Evolutionary conservation across 139 green algal genomes (phyloP).

Genomic region (Picochlorum sp.): DNA sequence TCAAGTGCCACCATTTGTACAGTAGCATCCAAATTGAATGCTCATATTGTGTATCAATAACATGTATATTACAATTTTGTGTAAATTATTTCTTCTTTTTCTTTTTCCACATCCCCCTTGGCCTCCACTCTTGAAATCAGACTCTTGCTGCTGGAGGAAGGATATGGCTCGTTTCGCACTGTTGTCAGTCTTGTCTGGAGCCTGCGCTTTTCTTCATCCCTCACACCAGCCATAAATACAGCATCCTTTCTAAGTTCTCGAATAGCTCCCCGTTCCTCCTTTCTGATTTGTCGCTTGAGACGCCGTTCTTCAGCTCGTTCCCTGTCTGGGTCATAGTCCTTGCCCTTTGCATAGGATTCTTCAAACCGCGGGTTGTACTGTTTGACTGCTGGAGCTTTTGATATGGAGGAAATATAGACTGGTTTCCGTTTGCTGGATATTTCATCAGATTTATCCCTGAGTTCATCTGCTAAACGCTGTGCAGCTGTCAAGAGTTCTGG

Average conservation of each 20-base stretch:
- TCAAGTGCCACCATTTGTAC: not conserved
- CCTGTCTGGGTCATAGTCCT: constrained; percentile 77
- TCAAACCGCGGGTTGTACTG: constrained; percentile 83
- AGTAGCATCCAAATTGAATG: not conserved
- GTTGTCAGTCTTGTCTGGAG: constrained; percentile 25
- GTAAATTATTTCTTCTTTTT: constrained; percentile 42
- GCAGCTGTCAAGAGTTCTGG: constrained; percentile 15
- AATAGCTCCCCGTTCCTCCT: constrained; percentile 61
- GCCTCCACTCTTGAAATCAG: constrained; percentile 75
- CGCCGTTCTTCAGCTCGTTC: constrained; percentile 46
- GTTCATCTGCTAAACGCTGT: not conserved
- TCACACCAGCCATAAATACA: constrained; percentile 56
- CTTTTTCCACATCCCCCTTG: constrained; percentile 82
- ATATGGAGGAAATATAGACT: constrained; percentile 17
- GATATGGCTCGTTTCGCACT: constrained; percentile 31
- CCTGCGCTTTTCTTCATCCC: constrained; percentile 31
- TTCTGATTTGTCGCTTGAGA: constrained; percentile 56
- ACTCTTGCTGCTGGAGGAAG: constrained; percentile 70
- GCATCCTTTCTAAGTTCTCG: constrained; percentile 87
- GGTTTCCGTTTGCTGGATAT: constrained; percentile 10
- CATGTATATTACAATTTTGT: not conserved
- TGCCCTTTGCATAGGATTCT: constrained; percentile 57
- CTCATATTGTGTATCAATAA: not conserved
- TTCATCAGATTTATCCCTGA: not conserved
- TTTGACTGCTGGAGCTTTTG: constrained; percentile 30